These are phyloP conservation scores for Mycena galericulata DNA, from an alignment of 768 basidiomycete species.

Conservation along the genomic window DNA sequence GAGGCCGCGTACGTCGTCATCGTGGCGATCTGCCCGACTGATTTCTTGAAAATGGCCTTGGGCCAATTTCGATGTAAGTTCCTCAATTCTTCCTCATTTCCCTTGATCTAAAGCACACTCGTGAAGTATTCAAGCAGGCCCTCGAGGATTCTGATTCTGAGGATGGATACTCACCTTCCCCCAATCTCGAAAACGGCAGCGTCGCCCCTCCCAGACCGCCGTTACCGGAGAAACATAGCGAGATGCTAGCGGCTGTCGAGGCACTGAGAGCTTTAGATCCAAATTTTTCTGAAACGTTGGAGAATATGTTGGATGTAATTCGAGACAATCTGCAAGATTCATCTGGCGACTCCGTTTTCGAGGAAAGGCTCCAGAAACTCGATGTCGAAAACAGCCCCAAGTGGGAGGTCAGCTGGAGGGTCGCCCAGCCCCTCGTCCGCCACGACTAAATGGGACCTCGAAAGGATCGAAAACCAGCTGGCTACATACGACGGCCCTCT, in stretches of 20 bases:
- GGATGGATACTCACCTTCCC: background rate
- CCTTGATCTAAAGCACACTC: no score
- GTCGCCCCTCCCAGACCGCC: background rate
- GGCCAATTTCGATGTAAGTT: no score
- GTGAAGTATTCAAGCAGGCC: no score
- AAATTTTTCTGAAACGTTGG: no score
- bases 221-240: constrained; percentile 17
- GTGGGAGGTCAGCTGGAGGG: constrained; percentile 15
- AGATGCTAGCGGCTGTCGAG: constrained; percentile 18
- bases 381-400: constrained; percentile 8
- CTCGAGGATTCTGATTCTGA: background rate
- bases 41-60: no score
- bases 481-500: constrained; percentile 34
- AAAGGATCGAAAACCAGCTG: constrained; percentile 25
- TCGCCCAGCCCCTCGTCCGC: constrained; percentile 30
- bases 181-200: background rate
- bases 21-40: no score
- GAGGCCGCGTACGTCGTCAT: no score
- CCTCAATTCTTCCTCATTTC: no score
- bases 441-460: constrained; percentile 9
- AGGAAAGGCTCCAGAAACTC: background rate
- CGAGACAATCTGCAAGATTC: no score
- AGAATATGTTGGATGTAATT: no score
- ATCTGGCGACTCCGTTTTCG: constrained; percentile 9
- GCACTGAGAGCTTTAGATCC: constrained; percentile 3